Conservation (phyloP, 768 basidiomycete genomes). For the Podaxis sp. region DNA sequence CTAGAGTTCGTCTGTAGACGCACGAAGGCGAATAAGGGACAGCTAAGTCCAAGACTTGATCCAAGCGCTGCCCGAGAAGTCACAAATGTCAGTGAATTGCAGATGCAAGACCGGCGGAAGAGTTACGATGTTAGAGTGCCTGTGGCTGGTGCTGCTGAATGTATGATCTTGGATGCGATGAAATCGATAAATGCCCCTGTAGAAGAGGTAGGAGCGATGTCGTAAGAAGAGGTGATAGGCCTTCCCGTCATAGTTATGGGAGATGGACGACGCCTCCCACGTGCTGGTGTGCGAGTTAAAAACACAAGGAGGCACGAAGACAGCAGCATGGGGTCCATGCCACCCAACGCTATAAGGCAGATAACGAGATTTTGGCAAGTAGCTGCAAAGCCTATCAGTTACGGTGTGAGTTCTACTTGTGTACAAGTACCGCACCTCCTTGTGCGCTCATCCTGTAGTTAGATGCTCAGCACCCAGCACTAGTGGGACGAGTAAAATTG, state of each 20-base stretch:
- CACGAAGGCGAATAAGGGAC: neutral
- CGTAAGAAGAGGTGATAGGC: neutral
- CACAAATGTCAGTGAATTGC: neutral
- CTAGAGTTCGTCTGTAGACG: neutral
- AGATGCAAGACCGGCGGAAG: neutral
- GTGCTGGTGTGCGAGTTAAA: neutral
- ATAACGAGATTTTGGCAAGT: neutral
- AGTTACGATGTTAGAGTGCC: neutral
- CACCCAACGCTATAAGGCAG: slow-evolving; percentile 1
- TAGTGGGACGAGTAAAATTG: neutral
- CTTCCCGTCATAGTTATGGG: neutral
- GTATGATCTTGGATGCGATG: neutral
- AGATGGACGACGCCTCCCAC: neutral
- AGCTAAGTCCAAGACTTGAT: neutral
- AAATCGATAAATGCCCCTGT: neutral
- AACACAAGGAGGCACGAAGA: neutral
- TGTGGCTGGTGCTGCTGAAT: neutral
- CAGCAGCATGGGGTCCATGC: neutral
- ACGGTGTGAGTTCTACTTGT: neutral
- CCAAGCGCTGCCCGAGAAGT: neutral
- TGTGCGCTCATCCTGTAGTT: neutral
- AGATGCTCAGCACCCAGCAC: neutral
- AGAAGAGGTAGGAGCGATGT: neutral
- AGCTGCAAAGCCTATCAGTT: neutral
- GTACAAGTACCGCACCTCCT: neutral